Base-by-base conservation (phyloP, 2,329 filamentous ascomycete genomes). In the Colletotrichum horii region DNA sequence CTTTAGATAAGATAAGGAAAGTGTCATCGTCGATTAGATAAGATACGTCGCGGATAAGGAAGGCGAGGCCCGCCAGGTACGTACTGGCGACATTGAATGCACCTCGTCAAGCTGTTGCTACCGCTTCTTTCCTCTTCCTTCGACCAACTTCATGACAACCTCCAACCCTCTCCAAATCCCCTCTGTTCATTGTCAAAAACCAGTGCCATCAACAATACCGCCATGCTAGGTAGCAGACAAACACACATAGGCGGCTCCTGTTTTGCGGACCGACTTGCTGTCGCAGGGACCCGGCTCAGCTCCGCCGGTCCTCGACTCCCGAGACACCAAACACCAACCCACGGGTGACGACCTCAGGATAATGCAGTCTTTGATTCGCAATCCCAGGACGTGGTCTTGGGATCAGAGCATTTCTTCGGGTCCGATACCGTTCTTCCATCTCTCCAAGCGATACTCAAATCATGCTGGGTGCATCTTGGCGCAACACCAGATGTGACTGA, bases 311-410 rank as follows among this genome's bases (percentile, higher is more conserved):
- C 30, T 73, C 43, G 64, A 75, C 48, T 75, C 73, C 73, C 64
- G 70, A 75, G 73, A 75, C 73, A 75, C 64, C 73, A 75, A 75
- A 75, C 73, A 75, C 28, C 15, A 65, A 34, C 43, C n/a, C 28
- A 52, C 64, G 64, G 70, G 34, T 68, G 64, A 75, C 64, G 64
- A 38, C 70, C 36, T 73, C 73, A 70, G 70, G 64, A 67, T 58
- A 68, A 68, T 75, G 64, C 73, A 75, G 70, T 64, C 43, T 38
- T 68, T 60, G 64, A 64, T 64, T 73, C 58, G 24, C 70, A 73
- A 73, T 64, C 73, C 73, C 64, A 73, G 64, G 64, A 75, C 64
- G 65, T 65, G 73, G 73, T 34, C 15, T 38, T 73, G 73, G 73
- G 58, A 68, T 65, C 19, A 24, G 56, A 52, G 8, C 26, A 64